A percentile compares a stretch with the other conserved stretches of the same genome.
Conservation (phyloP, 1,139 yeast species). For the Sugiyamaella neomexicana region DNA sequence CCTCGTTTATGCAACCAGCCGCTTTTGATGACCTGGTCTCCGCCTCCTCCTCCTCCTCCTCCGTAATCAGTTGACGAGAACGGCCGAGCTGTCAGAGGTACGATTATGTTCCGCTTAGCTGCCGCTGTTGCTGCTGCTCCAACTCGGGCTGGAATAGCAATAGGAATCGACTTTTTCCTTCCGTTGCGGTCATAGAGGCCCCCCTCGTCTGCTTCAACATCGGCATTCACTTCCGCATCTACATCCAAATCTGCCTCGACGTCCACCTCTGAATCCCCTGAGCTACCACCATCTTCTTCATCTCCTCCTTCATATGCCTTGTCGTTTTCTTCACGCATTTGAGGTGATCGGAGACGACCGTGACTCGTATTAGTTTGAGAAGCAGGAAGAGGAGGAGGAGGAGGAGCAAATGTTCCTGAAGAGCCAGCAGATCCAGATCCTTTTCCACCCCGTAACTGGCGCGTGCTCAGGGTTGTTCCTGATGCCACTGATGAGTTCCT, state of each 20-base stretch:
- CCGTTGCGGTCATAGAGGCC: not conserved
- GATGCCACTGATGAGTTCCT: not conserved
- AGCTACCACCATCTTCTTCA: constrained; percentile 13
- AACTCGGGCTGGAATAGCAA: not conserved
- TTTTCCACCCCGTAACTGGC: constrained; percentile 4
- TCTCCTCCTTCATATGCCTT: constrained; percentile 13
- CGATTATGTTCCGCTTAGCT: not conserved
- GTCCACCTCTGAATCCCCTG: constrained; percentile 7
- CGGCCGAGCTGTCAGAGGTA: not conserved
- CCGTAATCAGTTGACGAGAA: not conserved
- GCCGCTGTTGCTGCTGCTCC: not conserved
- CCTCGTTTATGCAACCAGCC: constrained; percentile 41
- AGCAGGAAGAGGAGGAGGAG: not conserved
- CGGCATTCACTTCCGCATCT: not conserved
- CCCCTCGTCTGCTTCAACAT: not conserved
- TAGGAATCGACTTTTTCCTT: not conserved
- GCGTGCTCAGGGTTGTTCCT: constrained; percentile 10
- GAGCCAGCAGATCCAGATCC: not conserved
- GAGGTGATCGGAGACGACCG: not conserved
- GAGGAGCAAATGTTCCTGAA: not conserved
- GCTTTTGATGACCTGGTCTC: constrained; percentile 27
- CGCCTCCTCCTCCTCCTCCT: not conserved
- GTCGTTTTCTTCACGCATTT: constrained; percentile 7
- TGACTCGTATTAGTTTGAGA: not conserved
- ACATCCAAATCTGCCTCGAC: not conserved